These are phyloP conservation scores for Intubia oerlemansii DNA, from an alignment of 2,329 filamentous ascomycete species.

Conservation along the genomic window DNA sequence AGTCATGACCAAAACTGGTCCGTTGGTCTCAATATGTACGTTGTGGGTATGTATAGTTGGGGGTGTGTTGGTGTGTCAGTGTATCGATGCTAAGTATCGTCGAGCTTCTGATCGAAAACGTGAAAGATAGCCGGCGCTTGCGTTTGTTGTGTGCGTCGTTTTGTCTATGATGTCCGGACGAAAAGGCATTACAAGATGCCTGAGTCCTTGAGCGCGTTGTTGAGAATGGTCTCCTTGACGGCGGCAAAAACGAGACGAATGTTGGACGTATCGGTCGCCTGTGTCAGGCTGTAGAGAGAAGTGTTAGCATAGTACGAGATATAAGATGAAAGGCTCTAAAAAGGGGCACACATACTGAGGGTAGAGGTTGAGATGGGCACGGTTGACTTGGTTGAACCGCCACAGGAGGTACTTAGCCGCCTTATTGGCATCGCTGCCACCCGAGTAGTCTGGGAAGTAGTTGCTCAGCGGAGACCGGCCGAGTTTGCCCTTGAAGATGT, in stretches of 20 bases:
- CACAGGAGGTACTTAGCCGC: slow-evolving; percentile 94
- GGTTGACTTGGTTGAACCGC: slow-evolving; percentile 97
- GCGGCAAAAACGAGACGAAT: slow-evolving; percentile 95
- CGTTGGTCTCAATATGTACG: no score
- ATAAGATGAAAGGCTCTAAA: neutral
- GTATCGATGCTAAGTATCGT: no score
- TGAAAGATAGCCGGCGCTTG: no score
- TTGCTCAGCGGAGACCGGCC: slow-evolving; percentile 73
- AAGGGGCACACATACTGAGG: slow-evolving; percentile 53
- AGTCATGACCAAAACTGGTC: no score
- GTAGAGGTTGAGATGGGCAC: slow-evolving; percentile 88
- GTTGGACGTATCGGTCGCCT: slow-evolving; percentile 97
- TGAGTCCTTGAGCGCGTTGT: slow-evolving; percentile 95
- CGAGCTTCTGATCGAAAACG: no score
- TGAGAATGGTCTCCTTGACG: slow-evolving; percentile 95
- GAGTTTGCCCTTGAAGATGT: slow-evolving; percentile 92
- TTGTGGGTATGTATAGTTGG: no score
- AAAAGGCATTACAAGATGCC: slow-evolving; percentile 65
- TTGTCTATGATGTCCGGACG: no score
- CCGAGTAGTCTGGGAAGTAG: slow-evolving; percentile 96
- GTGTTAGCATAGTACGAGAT: neutral
- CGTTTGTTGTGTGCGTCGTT: no score
- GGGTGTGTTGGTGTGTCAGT: no score
- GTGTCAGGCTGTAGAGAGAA: slow-evolving; percentile 66
- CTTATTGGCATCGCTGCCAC: slow-evolving; percentile 92